phyloP scores from a whole-genome alignment of 73 alveolate genomes.

The Tetrahymena malaccensis region DNA sequence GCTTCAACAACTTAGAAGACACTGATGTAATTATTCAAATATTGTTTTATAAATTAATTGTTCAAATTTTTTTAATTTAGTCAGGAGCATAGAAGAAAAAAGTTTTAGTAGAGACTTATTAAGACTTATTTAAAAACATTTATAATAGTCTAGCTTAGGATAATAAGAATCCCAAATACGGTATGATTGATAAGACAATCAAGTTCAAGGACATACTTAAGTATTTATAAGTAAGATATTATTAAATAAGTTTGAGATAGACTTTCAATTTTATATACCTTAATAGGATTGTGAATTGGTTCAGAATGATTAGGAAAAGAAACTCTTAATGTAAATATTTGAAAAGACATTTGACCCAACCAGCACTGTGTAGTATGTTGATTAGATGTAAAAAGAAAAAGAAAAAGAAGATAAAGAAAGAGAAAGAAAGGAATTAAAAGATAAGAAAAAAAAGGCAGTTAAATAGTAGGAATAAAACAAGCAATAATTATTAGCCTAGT shows the following conservation, averaged over 20 bases:
- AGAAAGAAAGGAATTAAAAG: not conserved
- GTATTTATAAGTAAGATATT: not conserved
- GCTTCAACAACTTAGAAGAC: slow-evolving; percentile 8
- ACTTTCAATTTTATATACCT: not conserved
- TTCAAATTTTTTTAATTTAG: not conserved
- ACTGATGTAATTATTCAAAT: not conserved
- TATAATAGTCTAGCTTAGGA: not conserved
- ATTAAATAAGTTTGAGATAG: not conserved
- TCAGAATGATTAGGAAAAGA: not conserved
- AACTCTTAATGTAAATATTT: not conserved
- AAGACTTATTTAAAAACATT: slow-evolving; percentile 7
- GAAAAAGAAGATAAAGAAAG: slow-evolving; percentile 32
- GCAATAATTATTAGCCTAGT: slow-evolving; percentile 5
- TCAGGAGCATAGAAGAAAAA: slow-evolving; percentile 3
- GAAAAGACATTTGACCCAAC: not conserved
- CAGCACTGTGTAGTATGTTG: not conserved
- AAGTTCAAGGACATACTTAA: not conserved
- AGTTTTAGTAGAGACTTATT: not conserved
- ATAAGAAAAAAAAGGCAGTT: slow-evolving; percentile 3
- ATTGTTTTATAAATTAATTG: not conserved
- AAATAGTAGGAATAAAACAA: slow-evolving; percentile 3
- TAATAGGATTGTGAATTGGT: not conserved
- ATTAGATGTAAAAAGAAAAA: not conserved
- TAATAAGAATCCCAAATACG: not conserved
- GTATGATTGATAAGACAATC: not conserved